Evolutionary conservation across 257 asterid species (phyloP).

Genomic region (Lantana camara): DNA sequence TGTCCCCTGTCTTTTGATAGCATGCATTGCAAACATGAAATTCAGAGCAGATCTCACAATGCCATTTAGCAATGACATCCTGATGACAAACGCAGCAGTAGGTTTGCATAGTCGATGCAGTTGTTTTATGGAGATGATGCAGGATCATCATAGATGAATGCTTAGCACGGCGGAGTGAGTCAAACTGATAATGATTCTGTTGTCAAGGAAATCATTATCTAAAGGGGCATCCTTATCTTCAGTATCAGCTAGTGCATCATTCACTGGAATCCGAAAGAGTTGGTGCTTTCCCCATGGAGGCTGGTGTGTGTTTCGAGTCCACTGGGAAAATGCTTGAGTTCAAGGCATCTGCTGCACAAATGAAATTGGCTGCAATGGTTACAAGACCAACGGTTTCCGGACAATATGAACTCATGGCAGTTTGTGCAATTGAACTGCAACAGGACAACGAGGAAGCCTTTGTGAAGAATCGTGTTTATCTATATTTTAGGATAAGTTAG

Average conservation of each 20-base stretch:
- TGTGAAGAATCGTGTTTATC: no score
- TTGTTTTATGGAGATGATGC: constrained; percentile 49
- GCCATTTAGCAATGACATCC: constrained; percentile 36
- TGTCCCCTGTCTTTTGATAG: constrained; percentile 35
- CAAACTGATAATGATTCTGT: constrained; percentile 66
- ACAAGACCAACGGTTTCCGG: constrained; percentile 62
- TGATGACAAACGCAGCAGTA: constrained; percentile 43
- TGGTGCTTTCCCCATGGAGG: constrained; percentile 54
- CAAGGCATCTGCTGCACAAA: constrained; percentile 58
- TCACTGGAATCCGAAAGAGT: constrained; percentile 48
- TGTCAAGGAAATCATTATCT: constrained; percentile 52
- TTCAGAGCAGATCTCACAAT: constrained; percentile 41
- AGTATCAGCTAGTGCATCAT: constrained; percentile 43
- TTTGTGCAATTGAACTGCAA: constrained; percentile 57
- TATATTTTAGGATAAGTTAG: no score
- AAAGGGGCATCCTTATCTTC: constrained; percentile 46
- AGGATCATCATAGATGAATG: constrained; percentile 89
- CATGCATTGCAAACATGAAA: constrained; percentile 44
- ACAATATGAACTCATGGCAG: constrained; percentile 55
- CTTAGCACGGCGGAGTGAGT: constrained; percentile 73
- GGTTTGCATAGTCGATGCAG: constrained; percentile 15
- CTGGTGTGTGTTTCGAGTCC: constrained; percentile 44
- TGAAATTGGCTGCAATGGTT: constrained; percentile 56
- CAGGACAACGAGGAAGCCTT: constrained; percentile 58
- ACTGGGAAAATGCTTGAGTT: constrained; percentile 26